These are phyloP conservation scores for Trametes sanguinea DNA, from an alignment of 768 basidiomycete species.

Conservation along the genomic window DNA sequence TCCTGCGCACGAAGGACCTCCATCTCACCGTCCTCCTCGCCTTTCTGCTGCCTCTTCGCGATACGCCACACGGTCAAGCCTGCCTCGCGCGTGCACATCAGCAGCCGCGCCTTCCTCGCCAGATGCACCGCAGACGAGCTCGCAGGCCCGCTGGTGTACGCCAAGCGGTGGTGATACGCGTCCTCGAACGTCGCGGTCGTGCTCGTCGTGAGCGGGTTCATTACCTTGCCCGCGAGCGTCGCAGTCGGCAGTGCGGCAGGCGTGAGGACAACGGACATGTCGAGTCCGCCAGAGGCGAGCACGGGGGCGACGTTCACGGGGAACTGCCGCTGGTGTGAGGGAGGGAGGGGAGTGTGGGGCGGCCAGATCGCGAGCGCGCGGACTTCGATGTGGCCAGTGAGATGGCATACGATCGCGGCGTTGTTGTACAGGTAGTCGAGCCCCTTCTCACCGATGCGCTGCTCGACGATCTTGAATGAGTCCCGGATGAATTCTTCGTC, in stretches of 20 bases:
- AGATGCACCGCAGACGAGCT: slow-evolving; percentile 53
- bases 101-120: slow-evolving; percentile 61
- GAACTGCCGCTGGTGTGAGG: slow-evolving; percentile 51
- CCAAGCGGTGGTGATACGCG: slow-evolving; percentile 72
- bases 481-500: slow-evolving; percentile 31
- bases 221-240: slow-evolving; percentile 46
- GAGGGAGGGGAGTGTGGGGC: slow-evolving; percentile 68
- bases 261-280: slow-evolving; percentile 83
- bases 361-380: slow-evolving; percentile 90
- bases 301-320: slow-evolving; percentile 69
- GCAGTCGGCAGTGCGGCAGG: slow-evolving; percentile 72
- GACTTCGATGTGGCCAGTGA: slow-evolving; percentile 60
- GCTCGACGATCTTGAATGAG: slow-evolving; percentile 29
- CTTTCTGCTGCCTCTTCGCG: slow-evolving; percentile 39
- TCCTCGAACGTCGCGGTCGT: slow-evolving; percentile 77
- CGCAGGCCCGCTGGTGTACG: slow-evolving; percentile 62
- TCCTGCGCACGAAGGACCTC: slow-evolving; percentile 36
- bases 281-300: slow-evolving; percentile 89
- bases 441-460: slow-evolving; percentile 31
- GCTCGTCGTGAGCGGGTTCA: slow-evolving; percentile 71
- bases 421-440: slow-evolving; percentile 45
- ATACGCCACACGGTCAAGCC: slow-evolving; percentile 81
- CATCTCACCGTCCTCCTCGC: slow-evolving; percentile 35
- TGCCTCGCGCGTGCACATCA: slow-evolving; percentile 69
- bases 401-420: slow-evolving; percentile 37